Evolutionary conservation across 441 rosid species (phyloP).

Genomic region (Syzygium malaccense): DNA sequence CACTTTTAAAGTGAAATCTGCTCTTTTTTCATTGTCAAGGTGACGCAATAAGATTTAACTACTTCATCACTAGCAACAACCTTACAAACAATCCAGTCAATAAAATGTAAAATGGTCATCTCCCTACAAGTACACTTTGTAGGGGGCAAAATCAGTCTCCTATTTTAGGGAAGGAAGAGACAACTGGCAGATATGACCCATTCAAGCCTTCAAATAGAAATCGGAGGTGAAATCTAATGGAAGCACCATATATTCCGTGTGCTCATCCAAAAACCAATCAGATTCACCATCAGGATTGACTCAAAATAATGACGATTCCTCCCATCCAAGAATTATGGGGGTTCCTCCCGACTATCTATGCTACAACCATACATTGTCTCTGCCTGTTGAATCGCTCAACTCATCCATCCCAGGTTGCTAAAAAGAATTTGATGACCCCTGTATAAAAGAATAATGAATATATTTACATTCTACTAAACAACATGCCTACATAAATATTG

Average conservation of each 20-base stretch:
- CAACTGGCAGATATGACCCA: neutral
- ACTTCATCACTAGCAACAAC: neutral
- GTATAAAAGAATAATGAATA: too few species aligned
- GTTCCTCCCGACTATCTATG: too few species aligned
- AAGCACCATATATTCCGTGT: neutral
- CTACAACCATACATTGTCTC: too few species aligned
- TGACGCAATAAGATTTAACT: neutral
- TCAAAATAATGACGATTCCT: too few species aligned
- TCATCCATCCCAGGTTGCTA: neutral
- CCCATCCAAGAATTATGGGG: too few species aligned
- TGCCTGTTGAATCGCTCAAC: too few species aligned
- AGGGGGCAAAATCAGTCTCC: neutral
- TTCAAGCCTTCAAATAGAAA: neutral
- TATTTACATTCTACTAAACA: too few species aligned
- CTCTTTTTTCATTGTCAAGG: neutral
- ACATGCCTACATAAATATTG: too few species aligned
- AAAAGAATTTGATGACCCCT: too few species aligned
- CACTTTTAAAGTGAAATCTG: neutral
- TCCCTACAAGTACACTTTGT: neutral
- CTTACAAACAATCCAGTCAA: neutral
- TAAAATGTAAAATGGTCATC: neutral
- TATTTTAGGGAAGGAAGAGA: neutral
- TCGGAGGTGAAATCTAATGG: neutral
- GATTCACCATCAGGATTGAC: neutral
- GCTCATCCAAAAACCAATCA: neutral